Base-by-base conservation (phyloP, 2,329 filamentous ascomycete species). In the Phialocephala sp. region DNA sequence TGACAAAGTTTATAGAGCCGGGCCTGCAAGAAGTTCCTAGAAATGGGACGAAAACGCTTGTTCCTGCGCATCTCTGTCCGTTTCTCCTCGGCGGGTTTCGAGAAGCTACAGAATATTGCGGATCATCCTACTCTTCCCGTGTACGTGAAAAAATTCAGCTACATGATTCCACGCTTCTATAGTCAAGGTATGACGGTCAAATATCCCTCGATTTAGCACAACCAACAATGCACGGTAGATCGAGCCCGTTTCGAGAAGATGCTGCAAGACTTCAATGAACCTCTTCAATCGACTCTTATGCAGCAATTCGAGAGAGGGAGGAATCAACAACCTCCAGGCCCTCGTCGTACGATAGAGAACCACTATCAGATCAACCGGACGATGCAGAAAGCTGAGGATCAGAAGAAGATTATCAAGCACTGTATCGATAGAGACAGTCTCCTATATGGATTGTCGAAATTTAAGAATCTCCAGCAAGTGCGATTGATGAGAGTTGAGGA, bases 401-500 rank as follows among this genome's bases (percentile, higher is more conserved):
- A 76, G 60, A 69, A 60, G 45, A 43, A 57, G 32, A 72, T 76
- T 24, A 67, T 73, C 27, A 52, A 68, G 9, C 59, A 68, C 20
- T 45, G 54, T 36, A 63, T 68, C 2, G 74, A 76, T 66, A 32
- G 64, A 22, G 36, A 64, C 32, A 63, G 24, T n/a, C 60, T 77
- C 20, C 36, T 68, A 9, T 52, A 39, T 24, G 75, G 74, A 9
- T 59, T 77, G 9, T 61, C 59, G 15, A 83, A 84, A 1, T 90
- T 91, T 72, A 83, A 81, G 1, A 82, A 82, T 35, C 80, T 91
- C 12, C 85, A 89, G 71, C 85, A 90, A 72, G 82, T 91, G 59
- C 87, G 90, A 67, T 82, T 91, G 15, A 81, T 91, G 32, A 84
- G 86, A 6, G 78, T 90, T 14, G 84, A 87, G 68, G 87, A 90